Evolutionary conservation across 768 basidiomycete genomes (phyloP), one percentile per base, ranked within the genome.

Genomic region (Daedalea quercina): DNA sequence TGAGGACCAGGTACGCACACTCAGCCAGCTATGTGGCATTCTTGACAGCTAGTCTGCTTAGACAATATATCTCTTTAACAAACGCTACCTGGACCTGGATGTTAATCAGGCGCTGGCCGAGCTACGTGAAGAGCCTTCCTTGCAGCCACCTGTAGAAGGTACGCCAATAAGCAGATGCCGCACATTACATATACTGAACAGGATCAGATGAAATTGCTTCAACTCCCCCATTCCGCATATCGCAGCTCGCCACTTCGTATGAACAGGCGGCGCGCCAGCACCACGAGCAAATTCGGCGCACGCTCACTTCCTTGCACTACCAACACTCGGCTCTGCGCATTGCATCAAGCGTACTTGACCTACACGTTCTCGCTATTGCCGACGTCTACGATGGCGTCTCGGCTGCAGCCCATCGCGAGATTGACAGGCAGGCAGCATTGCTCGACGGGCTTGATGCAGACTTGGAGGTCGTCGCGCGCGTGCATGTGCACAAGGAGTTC

Each of bases 11-110:
- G 89, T 88, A 47, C 47, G 76, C 65, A 45, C 19, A 28, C 17
- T 23, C 26, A 8, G 26, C 20, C 9, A 3, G 28, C n/a, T 13
- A 13, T 17, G 24, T 52, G 1, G 22, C n/a, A 23, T 45, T 40
- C 50, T 52, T 17, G 52, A 26, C n/a, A n/a, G n/a, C n/a, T n/a
- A n/a, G n/a, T n/a, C n/a, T 49, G 51, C 24, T 22, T 13, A 80
- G 90, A 76, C 81, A 7, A 85, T 93, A 55, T 92, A 80, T 61
- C 86, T 92, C 4, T 93, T 88, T 70, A 92, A 91, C 69, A 90
- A 89, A 62, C 73, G 79, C 61, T 87, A 86, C 60, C 76, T 93
- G 34, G 87, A 89, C 57, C 73, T 81, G 42, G 81, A 85, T 47
- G 51, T 86, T 25, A 79, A 84, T 1, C 77, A 85, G 41, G 82